These are phyloP conservation scores for Colletotrichum sidae DNA, from an alignment of 2,329 filamentous ascomycete genomes.

Conservation along the genomic window DNA sequence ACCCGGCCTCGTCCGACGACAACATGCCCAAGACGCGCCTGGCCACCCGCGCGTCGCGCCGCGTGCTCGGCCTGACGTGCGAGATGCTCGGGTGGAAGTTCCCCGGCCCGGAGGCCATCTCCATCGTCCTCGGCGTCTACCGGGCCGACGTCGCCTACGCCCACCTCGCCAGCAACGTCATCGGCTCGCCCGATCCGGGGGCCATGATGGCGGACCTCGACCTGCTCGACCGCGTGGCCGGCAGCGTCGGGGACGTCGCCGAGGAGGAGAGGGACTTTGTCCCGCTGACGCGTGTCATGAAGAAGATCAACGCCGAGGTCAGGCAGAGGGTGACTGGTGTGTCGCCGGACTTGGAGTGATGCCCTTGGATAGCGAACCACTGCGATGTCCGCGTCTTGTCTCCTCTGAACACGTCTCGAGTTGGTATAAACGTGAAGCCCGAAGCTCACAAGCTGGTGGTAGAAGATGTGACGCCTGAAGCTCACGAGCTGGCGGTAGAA, in stretches of 20 bases:
- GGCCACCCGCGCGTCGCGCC: slow-evolving; percentile 15
- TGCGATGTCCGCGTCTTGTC: neutral
- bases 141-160: slow-evolving; percentile 21
- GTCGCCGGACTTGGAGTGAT: neutral
- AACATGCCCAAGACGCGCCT: slow-evolving; percentile 18
- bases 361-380: too few species aligned
- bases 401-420: neutral
- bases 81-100: slow-evolving; percentile 18
- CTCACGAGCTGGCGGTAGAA: too few species aligned
- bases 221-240: slow-evolving; percentile 19
- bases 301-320: slow-evolving; percentile 15
- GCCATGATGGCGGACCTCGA: slow-evolving; percentile 10
- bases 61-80: slow-evolving; percentile 20
- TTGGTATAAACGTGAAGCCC: too few species aligned
- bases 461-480: too few species aligned
- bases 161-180: slow-evolving; percentile 18
- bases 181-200: neutral
- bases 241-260: slow-evolving; percentile 9
- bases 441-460: too few species aligned
- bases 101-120: slow-evolving; percentile 1
- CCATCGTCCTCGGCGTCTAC: slow-evolving; percentile 8
- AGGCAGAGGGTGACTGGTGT: neutral
- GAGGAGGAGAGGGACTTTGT: slow-evolving; percentile 22
- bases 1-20: slow-evolving; percentile 8
- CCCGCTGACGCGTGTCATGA: slow-evolving; percentile 16